Evolutionary conservation across 805 yeast species (phyloP).

Genomic region (Metschnikowia hibisci): DNA sequence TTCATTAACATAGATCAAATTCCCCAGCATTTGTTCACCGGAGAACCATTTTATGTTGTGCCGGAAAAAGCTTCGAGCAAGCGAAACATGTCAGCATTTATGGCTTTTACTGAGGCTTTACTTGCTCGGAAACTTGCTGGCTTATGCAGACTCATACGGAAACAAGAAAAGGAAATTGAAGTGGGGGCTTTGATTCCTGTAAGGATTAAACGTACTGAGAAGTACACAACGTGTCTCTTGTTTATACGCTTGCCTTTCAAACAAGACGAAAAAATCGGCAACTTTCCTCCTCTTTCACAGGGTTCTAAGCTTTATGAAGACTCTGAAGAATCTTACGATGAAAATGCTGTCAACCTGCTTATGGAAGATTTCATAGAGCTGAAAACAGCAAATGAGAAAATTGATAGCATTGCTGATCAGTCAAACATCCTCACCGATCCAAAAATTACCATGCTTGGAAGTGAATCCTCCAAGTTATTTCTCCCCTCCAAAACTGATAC

Average conservation of each 20-base stretch:
- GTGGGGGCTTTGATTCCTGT: conserved; percentile 54
- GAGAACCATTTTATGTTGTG: conserved; percentile 55
- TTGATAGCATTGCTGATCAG: not conserved
- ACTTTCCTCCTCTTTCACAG: conserved; percentile 34
- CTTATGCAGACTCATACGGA: conserved; percentile 61
- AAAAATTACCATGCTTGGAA: conserved; percentile 16
- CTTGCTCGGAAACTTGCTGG: conserved; percentile 45
- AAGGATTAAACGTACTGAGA: conserved; percentile 8
- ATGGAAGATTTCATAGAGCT: conserved; percentile 33
- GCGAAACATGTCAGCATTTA: conserved; percentile 34
- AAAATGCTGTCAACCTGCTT: conserved; percentile 13
- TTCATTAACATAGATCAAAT: conserved; percentile 44
- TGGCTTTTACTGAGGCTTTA: conserved; percentile 48
- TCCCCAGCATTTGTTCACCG: conserved; percentile 57
- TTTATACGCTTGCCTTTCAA: conserved; percentile 61
- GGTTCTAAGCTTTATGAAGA: conserved; percentile 1
- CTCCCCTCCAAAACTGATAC: conserved; percentile 8
- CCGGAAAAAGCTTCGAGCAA: conserved; percentile 30
- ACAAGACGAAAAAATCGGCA: conserved; percentile 69
- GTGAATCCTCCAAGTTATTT: conserved; percentile 19
- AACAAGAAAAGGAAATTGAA: conserved; percentile 43
- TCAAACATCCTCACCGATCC: conserved; percentile 11
- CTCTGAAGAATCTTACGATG: not conserved
- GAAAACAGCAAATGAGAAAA: conserved; percentile 16
- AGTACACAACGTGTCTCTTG: conserved; percentile 39